Evolutionary conservation across 805 yeast species (phyloP).

Genomic region (Hermanozyma aechmeae): DNA sequence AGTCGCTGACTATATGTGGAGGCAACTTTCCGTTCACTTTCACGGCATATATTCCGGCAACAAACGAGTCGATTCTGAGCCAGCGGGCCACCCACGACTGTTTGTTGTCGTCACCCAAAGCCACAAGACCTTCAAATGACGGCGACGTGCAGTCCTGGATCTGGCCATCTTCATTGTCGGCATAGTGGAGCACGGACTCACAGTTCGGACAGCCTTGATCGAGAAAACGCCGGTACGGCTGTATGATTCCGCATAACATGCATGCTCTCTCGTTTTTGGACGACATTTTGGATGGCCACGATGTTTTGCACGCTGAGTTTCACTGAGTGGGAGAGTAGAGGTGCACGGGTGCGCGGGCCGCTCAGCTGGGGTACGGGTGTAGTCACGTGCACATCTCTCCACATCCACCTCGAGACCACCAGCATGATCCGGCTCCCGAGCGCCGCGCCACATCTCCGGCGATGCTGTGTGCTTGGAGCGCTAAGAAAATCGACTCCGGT

Average conservation of each 20-base stretch:
- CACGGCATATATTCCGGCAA: slow-evolving; percentile 88
- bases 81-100: slow-evolving; percentile 95
- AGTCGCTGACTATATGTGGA: slow-evolving; percentile 66
- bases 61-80: slow-evolving; percentile 84
- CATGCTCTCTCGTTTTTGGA: slow-evolving; percentile 84
- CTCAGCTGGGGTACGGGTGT: too few relatives aligned
- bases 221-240: slow-evolving; percentile 62
- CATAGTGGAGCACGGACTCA: slow-evolving; percentile 73
- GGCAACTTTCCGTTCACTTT: slow-evolving; percentile 89
- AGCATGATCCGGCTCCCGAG: too few relatives aligned
- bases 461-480: too few relatives aligned
- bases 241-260: slow-evolving; percentile 92
- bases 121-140: slow-evolving; percentile 90
- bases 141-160: slow-evolving; percentile 93
- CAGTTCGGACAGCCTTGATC: slow-evolving; percentile 94
- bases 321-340: too few relatives aligned
- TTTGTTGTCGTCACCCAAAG: slow-evolving; percentile 69
- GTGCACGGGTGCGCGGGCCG: too few relatives aligned
- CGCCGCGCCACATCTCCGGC: too few relatives aligned
- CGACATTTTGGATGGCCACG: slow-evolving; percentile 35
- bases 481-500: too few relatives aligned
- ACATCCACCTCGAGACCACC: too few relatives aligned
- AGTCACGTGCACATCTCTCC: too few relatives aligned
- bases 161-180: slow-evolving; percentile 71
- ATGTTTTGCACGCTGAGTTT: too few relatives aligned